Base-by-base conservation (phyloP, 495 filamentous ascomycete species). In the Penicillium maclennaniae region DNA sequence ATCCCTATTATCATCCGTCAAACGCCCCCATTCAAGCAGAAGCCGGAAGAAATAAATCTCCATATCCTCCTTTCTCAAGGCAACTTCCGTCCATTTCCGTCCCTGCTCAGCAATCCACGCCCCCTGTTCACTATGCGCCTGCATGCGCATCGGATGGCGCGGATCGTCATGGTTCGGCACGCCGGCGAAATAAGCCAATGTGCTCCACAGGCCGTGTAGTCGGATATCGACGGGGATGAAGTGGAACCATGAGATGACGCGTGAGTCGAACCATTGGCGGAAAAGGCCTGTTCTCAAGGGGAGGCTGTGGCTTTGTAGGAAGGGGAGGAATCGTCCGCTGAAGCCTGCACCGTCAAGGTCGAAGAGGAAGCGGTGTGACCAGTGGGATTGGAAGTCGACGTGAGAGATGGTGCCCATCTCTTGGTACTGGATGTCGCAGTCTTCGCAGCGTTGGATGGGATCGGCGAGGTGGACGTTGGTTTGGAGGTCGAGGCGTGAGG, bases 1-100 rank as follows among this genome's bases (percentile, higher is more conserved):
- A 51, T 87, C 83, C 61, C 87, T 72, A 38, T 70, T 56, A 51
- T 88, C 85, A 67, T 86, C 76, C 8, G 83, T 76, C 12, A 89
- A 55, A 39, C 86, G 69, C 1, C 79, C 86, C 84, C 85, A 92
- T 69, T 92, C 89, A 38, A 92, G 65, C 51, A 92, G 63, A 52
- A 95, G 61, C 42, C 89, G 69, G 66, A 91, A 92, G 61, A 92
- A 76, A 61, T 92, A 95, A 25, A 92, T 79, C 67, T 89, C 84
- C 84, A 87, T 89, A 63, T 95, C 89, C 70, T 91, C 87, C 55
- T 80, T 84, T 60, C 88, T 74, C 34, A 93, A 53, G 8, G 83
- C 87, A 53, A 74, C 79, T 3, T 69, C 68, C 1, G 83, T 81
- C 87, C 87, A 91, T 49, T 78, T 72, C 34, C 74, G 69, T 3